Conservation (phyloP, 176 grass and related monocot genomes). For the Hordeum vulgare region MorexV3_pseudomolecules_assembly NC_058523.1:553187815-553188314, state of each 20-base stretch:
- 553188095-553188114: conserved; percentile 49
- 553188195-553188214: background rate
- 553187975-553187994: conserved; percentile 29
- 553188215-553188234: background rate
- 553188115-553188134: background rate
- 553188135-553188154: background rate
- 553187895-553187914: background rate
- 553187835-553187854: background rate
- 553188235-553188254: background rate
- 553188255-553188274: background rate
- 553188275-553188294: background rate
- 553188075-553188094: conserved; percentile 87
- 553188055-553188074: conserved; percentile 91
- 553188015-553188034: conserved; percentile 94
- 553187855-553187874: background rate
- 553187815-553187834: background rate
- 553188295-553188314: background rate
- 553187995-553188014: conserved; percentile 97
- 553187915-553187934: background rate
- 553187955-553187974: background rate
- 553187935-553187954: conserved; percentile 14
- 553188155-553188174: background rate
- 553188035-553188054: conserved; percentile 96
- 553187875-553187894: background rate
- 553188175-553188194: background rate